Evolutionary conservation across 2,329 filamentous ascomycete species (phyloP), one percentile per base, ranked within the genome.

Genomic region (Talaromyces sp.): DNA sequence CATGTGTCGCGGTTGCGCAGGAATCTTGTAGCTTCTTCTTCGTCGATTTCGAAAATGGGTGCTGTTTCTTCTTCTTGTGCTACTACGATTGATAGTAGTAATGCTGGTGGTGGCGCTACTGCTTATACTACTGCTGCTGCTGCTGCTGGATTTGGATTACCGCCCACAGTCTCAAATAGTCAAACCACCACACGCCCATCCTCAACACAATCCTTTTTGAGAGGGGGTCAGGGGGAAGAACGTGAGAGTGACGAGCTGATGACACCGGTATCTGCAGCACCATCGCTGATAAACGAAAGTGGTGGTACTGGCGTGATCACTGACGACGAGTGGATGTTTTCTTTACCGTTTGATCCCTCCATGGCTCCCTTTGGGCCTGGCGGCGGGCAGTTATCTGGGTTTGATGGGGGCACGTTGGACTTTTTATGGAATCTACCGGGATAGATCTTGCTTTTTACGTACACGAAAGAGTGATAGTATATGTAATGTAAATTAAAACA

Each of bases 371-470:
- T 79, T 65, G 74, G 75, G 1, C 74, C 76, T 50, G 70, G 65
- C 36, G 70, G 71, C 30, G 73, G 69, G 7, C 76, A 76, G 59
- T 75, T 76, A 55, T 74, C 76, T 23, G 75, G 75, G 23, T 73
- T 76, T 63, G 76, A 77, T 62, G 74, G 74, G 4, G 73, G 74
- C 2, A 72, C 71, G 10, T 65, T 79, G 61, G 75, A 79, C 64
- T 79, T 79, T 61, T 74, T 79, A 30, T 79, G 75, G 75, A 79
- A 79, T 66, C 63, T 78, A 57, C 75, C 76, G 5, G 62, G 60
- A 6, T 63, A 60, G 18, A 28, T n/a, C 7, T 47, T 47, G 42
- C 7, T 47, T 12, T 23, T 12, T 27, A 47, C n/a, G 44, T 18
- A 18, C 4, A 8, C 2, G 10, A 47, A 47, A 27, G 12, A 16